Base-by-base conservation (phyloP, 371 early-diverging fungal species). In the Apophysomyces trapeziformis region DNA sequence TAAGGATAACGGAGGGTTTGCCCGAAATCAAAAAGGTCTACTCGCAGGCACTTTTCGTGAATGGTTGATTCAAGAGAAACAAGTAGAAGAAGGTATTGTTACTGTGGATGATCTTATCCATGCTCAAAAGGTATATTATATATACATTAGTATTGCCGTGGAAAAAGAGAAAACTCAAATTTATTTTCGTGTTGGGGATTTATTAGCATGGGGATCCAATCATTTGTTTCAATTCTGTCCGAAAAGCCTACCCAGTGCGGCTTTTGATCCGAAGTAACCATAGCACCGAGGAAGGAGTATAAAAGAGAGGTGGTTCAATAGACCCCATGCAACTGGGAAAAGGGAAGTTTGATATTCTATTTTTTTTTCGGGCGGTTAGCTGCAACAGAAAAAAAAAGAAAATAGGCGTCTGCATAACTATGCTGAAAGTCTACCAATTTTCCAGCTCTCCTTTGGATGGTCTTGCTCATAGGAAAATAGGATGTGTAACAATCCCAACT, bases 191-290 rank as follows among this genome's bases (percentile, higher is more conserved):
- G 61, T 61, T 26, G 32, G 32, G 32, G 32, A 26, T 26, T 26
- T 26, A 26, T 26, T 26, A 79, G 79, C 43, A 67, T 35, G 67
- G 69, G 18, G 21, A 71, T 60, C 73, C 74, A 41, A 80, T 85
- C 38, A 65, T 82, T 36, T 83, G 84, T 65, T 85, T 85, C 64
- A 85, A 85, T 67, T 83, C 86, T 26, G 83, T 85, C 2, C 73
- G 86, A 57, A 83, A 80, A 54, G 75, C 75, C 21, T 85, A 77
- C 60, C 45, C 66, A 57, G 79, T 79, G 6, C 47, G 58, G 1
- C 58, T 70, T 21, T 18, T 38, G 35, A 58, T 50, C 21, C 54
- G 8, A 18, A 9, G 32, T 26, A 26, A 32, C 16, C n/a, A 50
- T 7, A 50, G 21, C 7, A 47, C 18, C 7, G 41, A 41, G 41